Conservation (phyloP, 441 rosid species). For the Cnidoscolus chayamansa region DNA sequence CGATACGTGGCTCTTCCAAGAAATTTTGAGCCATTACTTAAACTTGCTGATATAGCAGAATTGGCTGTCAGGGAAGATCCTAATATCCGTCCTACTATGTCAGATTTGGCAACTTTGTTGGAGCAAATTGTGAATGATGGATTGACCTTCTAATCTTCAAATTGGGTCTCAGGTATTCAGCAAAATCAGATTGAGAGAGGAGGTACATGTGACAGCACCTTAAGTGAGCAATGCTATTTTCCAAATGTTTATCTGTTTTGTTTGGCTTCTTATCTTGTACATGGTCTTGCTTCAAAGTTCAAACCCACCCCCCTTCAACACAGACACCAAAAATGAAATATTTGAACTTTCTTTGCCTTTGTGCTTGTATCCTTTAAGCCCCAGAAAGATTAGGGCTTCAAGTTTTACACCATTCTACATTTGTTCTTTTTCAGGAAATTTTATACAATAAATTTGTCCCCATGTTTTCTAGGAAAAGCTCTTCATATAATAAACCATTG, state of each 20-base stretch:
- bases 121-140: constrained; percentile 65
- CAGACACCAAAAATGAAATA: not conserved
- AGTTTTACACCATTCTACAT: constrained; percentile 17
- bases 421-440: constrained; percentile 17
- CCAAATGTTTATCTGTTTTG: constrained; percentile 43
- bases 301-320: not conserved
- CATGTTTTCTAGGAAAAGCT: not conserved
- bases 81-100: constrained; percentile 52
- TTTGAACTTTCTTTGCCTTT: not conserved
- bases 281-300: constrained; percentile 24
- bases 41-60: constrained; percentile 68
- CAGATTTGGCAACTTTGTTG: constrained; percentile 54
- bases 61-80: constrained; percentile 55
- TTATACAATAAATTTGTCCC: constrained; percentile 6
- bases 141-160: constrained; percentile 39
- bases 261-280: constrained; percentile 33
- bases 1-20: constrained; percentile 50
- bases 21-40: constrained; percentile 68
- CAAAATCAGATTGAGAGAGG: constrained; percentile 16
- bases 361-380: constrained; percentile 19
- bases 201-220: constrained; percentile 7
- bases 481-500: not conserved
- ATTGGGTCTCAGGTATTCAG: constrained; percentile 11
- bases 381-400: constrained; percentile 25
- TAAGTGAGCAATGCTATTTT: constrained; percentile 22